Evolutionary conservation across 2,329 filamentous ascomycete species (phyloP).

Genomic region (Pezicula rhizophila): DNA sequence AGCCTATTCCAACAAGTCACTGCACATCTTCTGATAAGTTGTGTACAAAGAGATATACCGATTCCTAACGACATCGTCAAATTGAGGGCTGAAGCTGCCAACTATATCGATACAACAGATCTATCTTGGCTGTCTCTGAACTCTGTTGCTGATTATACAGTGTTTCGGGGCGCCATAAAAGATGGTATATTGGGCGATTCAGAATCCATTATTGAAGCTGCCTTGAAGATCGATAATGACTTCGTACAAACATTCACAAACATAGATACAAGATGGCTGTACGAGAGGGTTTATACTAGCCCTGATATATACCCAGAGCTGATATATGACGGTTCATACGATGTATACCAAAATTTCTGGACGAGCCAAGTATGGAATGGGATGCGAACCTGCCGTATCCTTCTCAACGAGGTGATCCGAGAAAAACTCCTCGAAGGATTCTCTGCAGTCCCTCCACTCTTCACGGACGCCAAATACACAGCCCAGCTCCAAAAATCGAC

Average conservation of each 20-base stretch:
- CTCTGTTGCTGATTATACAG: conserved; percentile 3
- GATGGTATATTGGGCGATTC: conserved; percentile 1
- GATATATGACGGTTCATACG: conserved; percentile 1
- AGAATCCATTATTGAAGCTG: conserved; percentile 6
- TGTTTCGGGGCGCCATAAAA: conserved; percentile 4
- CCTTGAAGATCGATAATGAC: conserved; percentile 7
- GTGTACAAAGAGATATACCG: conserved; percentile 41
- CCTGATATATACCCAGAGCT: conserved; percentile 1
- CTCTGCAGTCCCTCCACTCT: conserved; percentile 1
- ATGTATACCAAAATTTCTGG: conserved; percentile 1
- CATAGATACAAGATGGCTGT: not conserved
- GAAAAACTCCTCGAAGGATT: conserved; percentile 5
- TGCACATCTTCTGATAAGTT: conserved; percentile 42
- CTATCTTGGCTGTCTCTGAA: conserved; percentile 1
- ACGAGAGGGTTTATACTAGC: not conserved
- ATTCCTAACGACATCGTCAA: conserved; percentile 40
- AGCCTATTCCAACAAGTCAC: conserved; percentile 49
- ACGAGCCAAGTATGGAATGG: conserved; percentile 1
- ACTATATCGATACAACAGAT: conserved; percentile 15
- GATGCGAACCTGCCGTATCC: conserved; percentile 3
- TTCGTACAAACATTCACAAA: not conserved
- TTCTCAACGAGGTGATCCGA: conserved; percentile 3
- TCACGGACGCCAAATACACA: conserved; percentile 1
- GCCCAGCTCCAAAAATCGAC: conserved; percentile 5
- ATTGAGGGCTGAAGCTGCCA: conserved; percentile 35